phyloP scores from a whole-genome alignment of 108 stramenopile species.

The Schizochytrium sp. region DNA sequence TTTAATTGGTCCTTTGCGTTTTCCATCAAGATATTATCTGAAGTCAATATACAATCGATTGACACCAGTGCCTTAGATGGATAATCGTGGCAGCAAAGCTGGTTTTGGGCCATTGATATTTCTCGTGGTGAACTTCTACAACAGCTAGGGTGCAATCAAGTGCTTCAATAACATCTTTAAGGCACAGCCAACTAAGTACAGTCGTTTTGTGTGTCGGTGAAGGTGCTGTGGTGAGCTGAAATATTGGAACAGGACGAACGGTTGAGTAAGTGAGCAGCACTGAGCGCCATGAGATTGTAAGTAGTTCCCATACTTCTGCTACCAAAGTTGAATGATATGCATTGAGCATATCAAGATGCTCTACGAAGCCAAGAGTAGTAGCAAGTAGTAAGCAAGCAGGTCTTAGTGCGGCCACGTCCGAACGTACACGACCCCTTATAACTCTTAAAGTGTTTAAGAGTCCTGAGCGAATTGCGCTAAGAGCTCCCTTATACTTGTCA shows the following conservation, averaged over 20 bases:
- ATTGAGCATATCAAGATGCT: not conserved
- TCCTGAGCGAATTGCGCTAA: not conserved
- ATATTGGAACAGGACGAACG: not conserved
- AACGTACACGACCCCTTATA: not conserved
- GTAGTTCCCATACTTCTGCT: not conserved
- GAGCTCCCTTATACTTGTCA: not conserved
- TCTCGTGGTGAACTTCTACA: slow-evolving; percentile 1
- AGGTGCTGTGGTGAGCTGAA: not conserved
- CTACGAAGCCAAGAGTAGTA: not conserved
- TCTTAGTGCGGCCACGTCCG: not conserved
- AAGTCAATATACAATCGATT: not conserved
- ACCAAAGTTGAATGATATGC: not conserved
- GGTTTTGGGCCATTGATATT: not conserved
- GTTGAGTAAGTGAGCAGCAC: not conserved
- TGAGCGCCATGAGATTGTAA: not conserved
- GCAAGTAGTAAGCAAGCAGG: slow-evolving; percentile 17
- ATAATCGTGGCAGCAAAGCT: not conserved
- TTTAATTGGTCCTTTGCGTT: too few relatives aligned
- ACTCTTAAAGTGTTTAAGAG: not conserved
- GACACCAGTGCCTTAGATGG: not conserved
- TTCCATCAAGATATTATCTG: too few relatives aligned
- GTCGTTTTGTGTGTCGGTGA: not conserved
- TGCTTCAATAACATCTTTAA: slow-evolving; percentile 28
- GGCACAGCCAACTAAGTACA: not conserved
- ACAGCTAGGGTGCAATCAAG: not conserved